Conservation (phyloP, 768 basidiomycete genomes). For the Suillus americanus region DNA sequence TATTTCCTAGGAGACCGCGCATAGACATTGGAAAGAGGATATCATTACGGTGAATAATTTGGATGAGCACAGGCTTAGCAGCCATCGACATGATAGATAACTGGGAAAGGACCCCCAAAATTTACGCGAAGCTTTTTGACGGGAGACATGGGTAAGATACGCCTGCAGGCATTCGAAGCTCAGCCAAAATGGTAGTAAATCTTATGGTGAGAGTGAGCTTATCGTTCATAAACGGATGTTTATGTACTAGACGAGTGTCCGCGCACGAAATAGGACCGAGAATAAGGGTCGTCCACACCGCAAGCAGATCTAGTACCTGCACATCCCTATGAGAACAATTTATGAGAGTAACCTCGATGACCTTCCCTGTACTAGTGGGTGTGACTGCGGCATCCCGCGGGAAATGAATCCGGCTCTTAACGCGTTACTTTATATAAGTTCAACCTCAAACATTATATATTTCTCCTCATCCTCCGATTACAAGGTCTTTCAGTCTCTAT, state of each 20-base stretch:
- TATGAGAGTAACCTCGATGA: constrained; percentile 17
- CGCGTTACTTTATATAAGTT: constrained; percentile 21
- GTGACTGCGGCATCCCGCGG: constrained; percentile 20
- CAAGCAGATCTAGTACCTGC: constrained; percentile 15
- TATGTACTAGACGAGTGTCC: constrained; percentile 12
- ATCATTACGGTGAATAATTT: neutral
- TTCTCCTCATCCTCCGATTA: constrained; percentile 15
- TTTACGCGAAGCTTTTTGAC: constrained; percentile 30
- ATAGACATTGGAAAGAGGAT: neutral
- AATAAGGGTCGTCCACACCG: constrained; percentile 9
- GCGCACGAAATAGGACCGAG: constrained; percentile 14
- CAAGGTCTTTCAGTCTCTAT: constrained; percentile 7
- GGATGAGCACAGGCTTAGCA: constrained; percentile 3
- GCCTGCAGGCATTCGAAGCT: constrained; percentile 20
- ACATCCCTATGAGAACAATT: constrained; percentile 20
- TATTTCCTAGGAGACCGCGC: constrained; percentile 33
- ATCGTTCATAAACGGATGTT: constrained; percentile 15
- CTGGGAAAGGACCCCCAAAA: constrained; percentile 26
- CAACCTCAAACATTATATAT: constrained; percentile 9
- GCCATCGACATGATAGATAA: neutral
- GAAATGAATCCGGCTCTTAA: constrained; percentile 17
- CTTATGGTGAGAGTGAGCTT: constrained; percentile 12
- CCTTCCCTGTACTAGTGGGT: constrained; percentile 1
- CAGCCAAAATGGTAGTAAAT: constrained; percentile 17
- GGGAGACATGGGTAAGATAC: constrained; percentile 14